A percentile compares a stretch with the other conserved stretches of the same genome.
These are phyloP conservation scores for Huiozyma naganishii DNA, from an alignment of 805 yeast species.

Conservation along the genomic window DNA sequence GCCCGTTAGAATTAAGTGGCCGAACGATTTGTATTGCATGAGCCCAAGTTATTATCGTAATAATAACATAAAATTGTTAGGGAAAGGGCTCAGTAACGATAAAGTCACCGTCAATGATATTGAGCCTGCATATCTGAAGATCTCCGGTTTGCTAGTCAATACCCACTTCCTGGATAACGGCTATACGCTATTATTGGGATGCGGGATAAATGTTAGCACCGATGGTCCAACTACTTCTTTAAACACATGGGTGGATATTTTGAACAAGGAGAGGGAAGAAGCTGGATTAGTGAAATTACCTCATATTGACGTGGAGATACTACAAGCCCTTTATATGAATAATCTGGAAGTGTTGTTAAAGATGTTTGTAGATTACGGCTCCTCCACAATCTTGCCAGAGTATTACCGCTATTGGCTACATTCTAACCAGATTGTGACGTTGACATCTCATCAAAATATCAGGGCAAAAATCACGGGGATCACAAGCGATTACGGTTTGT, in stretches of 20 bases:
- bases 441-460: conserved; percentile 42
- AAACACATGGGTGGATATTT: conserved; percentile 51
- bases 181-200: conserved; percentile 68
- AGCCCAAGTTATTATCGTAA: conserved; percentile 47
- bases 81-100: conserved; percentile 20
- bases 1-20: conserved; percentile 89
- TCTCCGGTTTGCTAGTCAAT: conserved; percentile 78
- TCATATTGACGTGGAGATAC: conserved; percentile 33
- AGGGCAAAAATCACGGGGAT: conserved; percentile 70
- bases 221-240: conserved; percentile 89
- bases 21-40: conserved; percentile 77
- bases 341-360: conserved; percentile 53
- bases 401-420: conserved; percentile 89
- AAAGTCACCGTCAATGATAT: conserved; percentile 36
- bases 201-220: conserved; percentile 76
- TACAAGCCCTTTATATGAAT: conserved; percentile 51
- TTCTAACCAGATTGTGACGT: conserved; percentile 55
- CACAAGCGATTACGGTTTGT: conserved; percentile 72
- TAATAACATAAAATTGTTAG: conserved; percentile 16
- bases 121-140: conserved; percentile 61
- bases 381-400: conserved; percentile 50
- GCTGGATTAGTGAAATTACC: conserved; percentile 37
- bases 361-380: conserved; percentile 53
- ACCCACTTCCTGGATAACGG: conserved; percentile 52
- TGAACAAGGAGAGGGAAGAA: conserved; percentile 42